A percentile compares a stretch with the other conserved stretches of the same genome.
Evolutionary conservation across 345 rosid species (phyloP).

Genomic region (Mallotus nudiflorus): DNA sequence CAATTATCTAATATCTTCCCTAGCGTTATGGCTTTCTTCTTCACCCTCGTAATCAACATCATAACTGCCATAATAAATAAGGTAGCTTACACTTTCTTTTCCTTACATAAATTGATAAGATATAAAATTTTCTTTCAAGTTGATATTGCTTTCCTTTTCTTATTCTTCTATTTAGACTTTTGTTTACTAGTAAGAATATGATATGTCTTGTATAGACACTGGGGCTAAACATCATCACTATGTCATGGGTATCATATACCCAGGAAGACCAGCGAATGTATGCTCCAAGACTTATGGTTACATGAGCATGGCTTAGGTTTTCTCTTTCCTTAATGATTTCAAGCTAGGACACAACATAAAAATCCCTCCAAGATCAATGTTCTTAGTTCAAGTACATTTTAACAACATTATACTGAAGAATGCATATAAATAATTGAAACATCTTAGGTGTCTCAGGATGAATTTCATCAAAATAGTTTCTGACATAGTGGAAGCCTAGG

Average conservation of each 20-base stretch:
- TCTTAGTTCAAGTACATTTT: slow-evolving; percentile 75
- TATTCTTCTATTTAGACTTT: background rate
- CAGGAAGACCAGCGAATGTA: slow-evolving; percentile 90
- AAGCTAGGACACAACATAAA: slow-evolving; percentile 96
- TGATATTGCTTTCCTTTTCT: no score
- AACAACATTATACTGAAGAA: no score
- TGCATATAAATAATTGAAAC: no score
- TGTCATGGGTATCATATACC: slow-evolving; percentile 74
- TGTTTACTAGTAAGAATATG: background rate
- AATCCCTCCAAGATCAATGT: slow-evolving; percentile 97
- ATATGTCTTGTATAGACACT: slow-evolving; percentile 55
- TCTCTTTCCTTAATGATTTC: slow-evolving; percentile 88
- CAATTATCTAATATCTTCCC: no score
- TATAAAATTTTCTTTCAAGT: background rate
- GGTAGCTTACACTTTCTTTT: slow-evolving; percentile 33
- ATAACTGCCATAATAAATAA: slow-evolving; percentile 91
- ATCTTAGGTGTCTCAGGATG: no score
- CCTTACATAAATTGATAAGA: background rate
- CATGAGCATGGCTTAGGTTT: slow-evolving; percentile 86
- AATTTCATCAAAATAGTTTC: no score
- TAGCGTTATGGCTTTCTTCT: slow-evolving; percentile 63
- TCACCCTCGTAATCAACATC: slow-evolving; percentile 84
- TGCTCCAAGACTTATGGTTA: slow-evolving; percentile 90
- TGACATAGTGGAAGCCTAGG: no score
- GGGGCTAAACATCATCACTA: slow-evolving; percentile 83